Evolutionary conservation across 2,329 filamentous ascomycete genomes (phyloP).

Genomic region (Penicillium sp.): DNA sequence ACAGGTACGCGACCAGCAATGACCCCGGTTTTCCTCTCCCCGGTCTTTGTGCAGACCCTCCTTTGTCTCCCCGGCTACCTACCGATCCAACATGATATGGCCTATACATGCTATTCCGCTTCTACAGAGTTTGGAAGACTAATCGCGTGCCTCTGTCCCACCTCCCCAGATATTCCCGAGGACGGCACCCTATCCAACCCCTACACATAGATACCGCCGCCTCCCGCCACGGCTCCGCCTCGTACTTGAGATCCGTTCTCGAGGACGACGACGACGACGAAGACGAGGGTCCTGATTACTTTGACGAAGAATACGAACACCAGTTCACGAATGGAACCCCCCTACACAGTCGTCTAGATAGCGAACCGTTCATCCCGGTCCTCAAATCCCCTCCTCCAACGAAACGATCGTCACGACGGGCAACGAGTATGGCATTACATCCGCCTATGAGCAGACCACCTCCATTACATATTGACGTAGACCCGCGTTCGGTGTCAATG

Average conservation of each 20-base stretch:
- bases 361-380: conserved; percentile 47
- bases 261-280: conserved; percentile 23
- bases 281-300: conserved; percentile 21
- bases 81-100: conserved; percentile 10
- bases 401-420: conserved; percentile 20
- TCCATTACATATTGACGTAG: conserved; percentile 39
- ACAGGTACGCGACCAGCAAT: conserved; percentile 29
- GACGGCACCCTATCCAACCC: conserved; percentile 27
- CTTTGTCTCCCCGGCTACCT: conserved; percentile 1
- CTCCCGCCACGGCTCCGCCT: conserved; percentile 15
- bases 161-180: conserved; percentile 34
- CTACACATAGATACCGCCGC: conserved; percentile 29
- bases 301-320: conserved; percentile 22
- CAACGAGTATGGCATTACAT: conserved; percentile 40
- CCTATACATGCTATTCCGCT: conserved; percentile 17
- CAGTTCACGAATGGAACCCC: conserved; percentile 33
- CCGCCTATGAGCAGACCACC: conserved; percentile 34
- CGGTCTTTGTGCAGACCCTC: conserved; percentile 3
- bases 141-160: conserved; percentile 19
- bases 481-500: conserved; percentile 30
- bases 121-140: conserved; percentile 19
- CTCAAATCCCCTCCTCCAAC: conserved; percentile 62
- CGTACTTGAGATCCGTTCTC: conserved; percentile 16
- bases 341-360: conserved; percentile 36
- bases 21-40: conserved; percentile 4